Evolutionary conservation across 2,329 filamentous ascomycete genomes (phyloP), one percentile per base, ranked within the genome.

Genomic region (Cladophialophora bantiana): DNA sequence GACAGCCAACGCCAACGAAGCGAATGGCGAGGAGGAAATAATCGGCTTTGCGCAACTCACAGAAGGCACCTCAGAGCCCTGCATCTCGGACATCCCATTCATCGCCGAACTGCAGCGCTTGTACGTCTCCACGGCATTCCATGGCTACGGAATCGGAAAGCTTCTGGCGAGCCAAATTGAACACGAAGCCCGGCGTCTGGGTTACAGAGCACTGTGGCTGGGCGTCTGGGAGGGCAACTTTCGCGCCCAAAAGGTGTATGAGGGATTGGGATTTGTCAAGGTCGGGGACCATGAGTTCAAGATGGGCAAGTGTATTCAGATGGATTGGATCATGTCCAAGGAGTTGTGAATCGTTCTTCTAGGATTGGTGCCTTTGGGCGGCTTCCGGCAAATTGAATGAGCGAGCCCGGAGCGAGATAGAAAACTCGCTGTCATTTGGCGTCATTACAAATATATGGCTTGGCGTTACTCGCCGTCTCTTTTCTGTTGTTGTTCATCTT

Each of bases 221-320:
- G 70, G 70, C 31, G 70, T 71, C 18, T 71, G 70, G 70, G 70
- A 71, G 36, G 70, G 70, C 15, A 71, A 71, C 40, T 71, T 71
- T 36, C 57, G 64, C 18, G 70, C 70, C 7, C 70, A 71, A 38
- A 36, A 59, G 18, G 59, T 71, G 13, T 71, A 71, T 31, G 70
- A 71, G 40, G 48, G 64, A 3, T 38, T 68, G 53, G 70, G 68
- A 5, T 71, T 65, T 53, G 55, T 48, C 9, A 58, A 65, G 13
- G 68, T 64, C 32, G 70, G 70, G 1, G 70, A 71, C 12, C 70
- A 65, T 52, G 70, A 71, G 53, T 71, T 71, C 61, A 68, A 68
- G 32, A 71, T 71, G 68, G 70, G 70, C 9, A 62, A 59, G 15
- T 71, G 70, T 64, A 69, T 71, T 42, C 70, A 71, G 56, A 71